These are phyloP conservation scores for Raddia guianensis DNA, from an alignment of 176 grass and related monocot genomes.

Conservation along the genomic window DNA sequence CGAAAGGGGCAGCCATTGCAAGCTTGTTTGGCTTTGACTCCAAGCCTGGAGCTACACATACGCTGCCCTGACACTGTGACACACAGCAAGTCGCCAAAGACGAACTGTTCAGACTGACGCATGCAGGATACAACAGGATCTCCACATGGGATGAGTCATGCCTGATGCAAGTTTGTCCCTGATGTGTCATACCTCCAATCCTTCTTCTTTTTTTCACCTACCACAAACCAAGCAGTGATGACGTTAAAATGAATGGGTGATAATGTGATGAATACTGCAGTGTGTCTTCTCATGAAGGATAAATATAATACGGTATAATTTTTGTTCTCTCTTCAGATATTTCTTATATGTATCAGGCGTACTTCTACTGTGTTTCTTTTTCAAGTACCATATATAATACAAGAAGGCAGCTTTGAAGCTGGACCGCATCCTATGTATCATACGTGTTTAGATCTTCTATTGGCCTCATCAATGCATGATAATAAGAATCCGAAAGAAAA, in stretches of 20 bases:
- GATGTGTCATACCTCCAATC: not conserved
- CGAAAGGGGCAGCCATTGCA: constrained; percentile 2
- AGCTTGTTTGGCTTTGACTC: constrained; percentile 37
- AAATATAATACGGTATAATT: not conserved
- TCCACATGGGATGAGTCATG: constrained; percentile 23
- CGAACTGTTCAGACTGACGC: constrained; percentile 35
- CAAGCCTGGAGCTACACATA: constrained; percentile 12
- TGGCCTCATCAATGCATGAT: constrained; percentile 25
- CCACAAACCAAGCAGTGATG: not conserved
- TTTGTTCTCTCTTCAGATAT: not conserved
- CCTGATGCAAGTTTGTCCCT: constrained; percentile 27
- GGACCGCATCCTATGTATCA: constrained; percentile 25
- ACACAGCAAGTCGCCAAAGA: not conserved
- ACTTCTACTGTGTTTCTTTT: constrained; percentile 16
- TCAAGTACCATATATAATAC: constrained; percentile 35
- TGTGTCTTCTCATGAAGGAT: not conserved
- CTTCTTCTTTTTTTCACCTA: not conserved
- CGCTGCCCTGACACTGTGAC: not conserved
- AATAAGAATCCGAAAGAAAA: constrained; percentile 16
- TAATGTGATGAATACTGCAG: not conserved
- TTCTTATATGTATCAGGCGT: not conserved
- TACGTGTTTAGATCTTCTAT: not conserved
- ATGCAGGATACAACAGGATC: not conserved
- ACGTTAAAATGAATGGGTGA: not conserved
- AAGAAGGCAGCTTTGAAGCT: constrained; percentile 16